Percentiles rank a stretch among this genome's conserved stretches.
Evolutionary conservation across 2,329 filamentous ascomycete species (phyloP).

Genomic region (Trichophyton verrucosum): DNA sequence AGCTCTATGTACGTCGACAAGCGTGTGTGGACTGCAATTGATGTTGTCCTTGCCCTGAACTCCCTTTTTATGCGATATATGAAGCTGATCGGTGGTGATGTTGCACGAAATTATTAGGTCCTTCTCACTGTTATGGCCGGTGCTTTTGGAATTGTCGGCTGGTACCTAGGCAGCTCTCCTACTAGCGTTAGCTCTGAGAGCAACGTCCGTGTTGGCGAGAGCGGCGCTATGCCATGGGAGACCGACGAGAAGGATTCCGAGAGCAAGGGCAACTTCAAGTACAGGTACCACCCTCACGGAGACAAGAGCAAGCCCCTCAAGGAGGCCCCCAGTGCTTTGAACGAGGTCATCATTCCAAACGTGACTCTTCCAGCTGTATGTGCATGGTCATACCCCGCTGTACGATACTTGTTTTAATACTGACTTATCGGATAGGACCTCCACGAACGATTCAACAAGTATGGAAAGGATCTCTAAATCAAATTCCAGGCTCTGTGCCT

Average conservation of each 20-base stretch:
- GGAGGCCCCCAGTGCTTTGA: constrained; percentile 88
- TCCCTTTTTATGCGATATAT: not conserved
- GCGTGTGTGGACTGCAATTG: not conserved
- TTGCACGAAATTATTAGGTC: constrained; percentile 46
- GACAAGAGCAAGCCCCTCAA: constrained; percentile 62
- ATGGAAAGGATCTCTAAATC: constrained; percentile 70
- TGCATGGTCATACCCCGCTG: constrained; percentile 5
- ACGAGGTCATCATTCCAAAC: constrained; percentile 86
- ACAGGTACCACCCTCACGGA: constrained; percentile 75
- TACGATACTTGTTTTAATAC: not conserved
- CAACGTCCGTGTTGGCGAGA: constrained; percentile 58
- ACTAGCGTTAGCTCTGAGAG: constrained; percentile 74
- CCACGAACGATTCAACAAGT: constrained; percentile 99
- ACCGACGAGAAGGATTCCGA: constrained; percentile 54
- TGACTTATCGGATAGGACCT: constrained; percentile 47
- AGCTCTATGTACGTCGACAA: constrained; percentile 52
- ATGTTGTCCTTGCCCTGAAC: not conserved
- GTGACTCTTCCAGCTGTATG: constrained; percentile 81
- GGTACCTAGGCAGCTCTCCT: constrained; percentile 66
- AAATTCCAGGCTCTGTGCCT: not conserved
- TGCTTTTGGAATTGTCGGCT: constrained; percentile 77
- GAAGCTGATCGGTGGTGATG: constrained; percentile 12
- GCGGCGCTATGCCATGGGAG: constrained; percentile 80
- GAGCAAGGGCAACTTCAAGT: constrained; percentile 44
- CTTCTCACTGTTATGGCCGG: constrained; percentile 83